Base-by-base conservation (phyloP, 495 filamentous ascomycete genomes). In the Penicillium mononematosum region DNA sequence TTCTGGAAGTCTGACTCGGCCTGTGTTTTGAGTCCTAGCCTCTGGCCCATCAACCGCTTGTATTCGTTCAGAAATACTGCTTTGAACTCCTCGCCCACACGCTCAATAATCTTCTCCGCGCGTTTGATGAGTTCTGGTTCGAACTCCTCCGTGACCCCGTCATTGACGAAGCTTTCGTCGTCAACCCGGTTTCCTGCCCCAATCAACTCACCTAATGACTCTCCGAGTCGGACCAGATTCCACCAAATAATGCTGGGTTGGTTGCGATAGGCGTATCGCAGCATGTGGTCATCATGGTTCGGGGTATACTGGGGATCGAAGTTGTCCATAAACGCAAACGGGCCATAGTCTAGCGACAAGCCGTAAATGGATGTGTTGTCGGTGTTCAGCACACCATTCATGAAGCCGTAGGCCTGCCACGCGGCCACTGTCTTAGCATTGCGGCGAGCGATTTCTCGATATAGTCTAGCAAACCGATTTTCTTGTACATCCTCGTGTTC, bases 351-450 rank as follows among this genome's bases (percentile, higher is more conserved):
- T 20, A 98, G 87, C 1, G 86, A 90, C 0, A 98, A 72, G 7
- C 94, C 94, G 36, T 87, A 86, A 50, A 98, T 81, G 5, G 90
- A 95, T 0, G 93, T 98, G 68, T 98, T 98, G 68, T 98, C 94
- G 0, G 94, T 97, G 64, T 96, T 93, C 32, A 98, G 77, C 20
- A 98, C 94, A 17, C 94, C 94, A 66, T 98, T 98, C 81, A 93
- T 97, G 74, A 98, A 98, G 12, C 89, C 94, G 72, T 96, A 97
- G 20, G 90, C 90, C 73, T 98, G 94, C 94, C 94, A 98, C 53
- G 85, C 83, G 11, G 94, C 94, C 1, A 97, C 92, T 0, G 89
- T 96, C 41, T 83, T 79, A 1, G 94, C 94, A 64, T 97, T 98
- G 45, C 89, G 83, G 1, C 89, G 86, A 16, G 84, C 84, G 48